A percentile compares a stretch with the other conserved stretches of the same genome.
phyloP scores from a whole-genome alignment of 768 basidiomycete genomes.

The Paxillus involutus region DNA sequence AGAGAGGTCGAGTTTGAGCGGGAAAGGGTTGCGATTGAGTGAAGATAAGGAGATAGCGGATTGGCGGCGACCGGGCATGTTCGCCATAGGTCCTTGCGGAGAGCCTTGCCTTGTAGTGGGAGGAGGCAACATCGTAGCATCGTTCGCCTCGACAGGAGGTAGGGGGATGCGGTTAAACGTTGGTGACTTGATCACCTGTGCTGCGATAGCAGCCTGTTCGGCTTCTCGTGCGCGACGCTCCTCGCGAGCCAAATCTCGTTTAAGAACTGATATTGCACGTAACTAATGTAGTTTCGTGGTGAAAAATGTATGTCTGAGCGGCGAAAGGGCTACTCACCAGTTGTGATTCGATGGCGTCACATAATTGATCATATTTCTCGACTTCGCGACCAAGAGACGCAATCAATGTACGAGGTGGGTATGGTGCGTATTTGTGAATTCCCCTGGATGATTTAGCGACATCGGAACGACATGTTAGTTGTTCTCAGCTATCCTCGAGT shows the following conservation, averaged over 20 bases:
- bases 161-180: slow-evolving; percentile 21
- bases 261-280: slow-evolving; percentile 68
- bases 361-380: slow-evolving; percentile 78
- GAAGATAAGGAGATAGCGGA: slow-evolving; percentile 82
- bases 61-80: slow-evolving; percentile 51
- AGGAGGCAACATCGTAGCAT: slow-evolving; percentile 21
- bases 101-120: slow-evolving; percentile 35
- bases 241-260: slow-evolving; percentile 66
- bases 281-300: slow-evolving; percentile 42
- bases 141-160: slow-evolving; percentile 21
- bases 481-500: background rate
- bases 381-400: slow-evolving; percentile 69
- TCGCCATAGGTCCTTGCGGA: slow-evolving; percentile 30
- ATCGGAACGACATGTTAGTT: background rate
- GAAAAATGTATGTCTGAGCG: background rate
- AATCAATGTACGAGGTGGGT: slow-evolving; percentile 66
- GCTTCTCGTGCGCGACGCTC: slow-evolving; percentile 51
- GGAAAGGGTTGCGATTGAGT: slow-evolving; percentile 67
- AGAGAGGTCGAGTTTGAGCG: slow-evolving; percentile 82
- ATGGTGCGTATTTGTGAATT: slow-evolving; percentile 53
- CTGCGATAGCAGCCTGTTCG: slow-evolving; percentile 41
- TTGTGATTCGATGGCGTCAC: slow-evolving; percentile 74
- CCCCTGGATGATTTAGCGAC: slow-evolving; percentile 40
- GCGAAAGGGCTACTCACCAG: slow-evolving; percentile 44
- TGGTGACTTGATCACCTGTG: slow-evolving; percentile 25